Evolutionary conservation across 306 rosid genomes (phyloP), one percentile per base, ranked within the genome.

Genomic region (Acacia crassicarpa): DNA sequence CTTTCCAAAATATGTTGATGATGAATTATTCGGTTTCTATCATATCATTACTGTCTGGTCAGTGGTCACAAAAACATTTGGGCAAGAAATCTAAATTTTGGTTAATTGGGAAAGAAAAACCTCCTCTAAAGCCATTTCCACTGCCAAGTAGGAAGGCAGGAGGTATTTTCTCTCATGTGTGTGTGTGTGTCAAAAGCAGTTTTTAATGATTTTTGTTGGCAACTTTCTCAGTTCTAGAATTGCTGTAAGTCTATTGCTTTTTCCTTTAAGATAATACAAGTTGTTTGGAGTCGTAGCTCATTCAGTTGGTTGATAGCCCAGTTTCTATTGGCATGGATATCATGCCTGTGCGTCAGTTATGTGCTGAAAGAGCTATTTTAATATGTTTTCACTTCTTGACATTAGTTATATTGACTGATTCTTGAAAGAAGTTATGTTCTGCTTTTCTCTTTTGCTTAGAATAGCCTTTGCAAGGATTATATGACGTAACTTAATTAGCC

Each of bases 401-500:
- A 7, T 73, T 78, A 54, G 22, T 6, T 22, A 44, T 71, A 25
- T 45, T 30, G 45, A 17, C 74, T 69, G 33, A 43, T 69, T 44
- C 32, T 56, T 30, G 53, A 66, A 70, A 66, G 84, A 79, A 79
- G 58, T 41, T 51, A 61, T 67, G 51, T 32, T 67, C 44, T 67
- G 20, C 72, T 63, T 48, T 85, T 67, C 35, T 82, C 72, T 78
- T 84, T 68, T 82, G 44, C 83, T 35, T 68, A 92, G 19, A 38
- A 38, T 38, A 38, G 41, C 41, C 8, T 6, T 38, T 38, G 41
- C 41, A 6, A 38, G 41, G 41, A 38, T 6, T 38, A 38, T 38
- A 38, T 38, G 41, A 38, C 5, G 41, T 38, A 38, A 38, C 41
- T 38, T 11, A 44, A 72, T 72, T 17, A 9, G 20, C 49, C 25